Evolutionary conservation across 306 rosid genomes (phyloP), one percentile per base, ranked within the genome.

Genomic region (Dalbergia oliveri): DNA sequence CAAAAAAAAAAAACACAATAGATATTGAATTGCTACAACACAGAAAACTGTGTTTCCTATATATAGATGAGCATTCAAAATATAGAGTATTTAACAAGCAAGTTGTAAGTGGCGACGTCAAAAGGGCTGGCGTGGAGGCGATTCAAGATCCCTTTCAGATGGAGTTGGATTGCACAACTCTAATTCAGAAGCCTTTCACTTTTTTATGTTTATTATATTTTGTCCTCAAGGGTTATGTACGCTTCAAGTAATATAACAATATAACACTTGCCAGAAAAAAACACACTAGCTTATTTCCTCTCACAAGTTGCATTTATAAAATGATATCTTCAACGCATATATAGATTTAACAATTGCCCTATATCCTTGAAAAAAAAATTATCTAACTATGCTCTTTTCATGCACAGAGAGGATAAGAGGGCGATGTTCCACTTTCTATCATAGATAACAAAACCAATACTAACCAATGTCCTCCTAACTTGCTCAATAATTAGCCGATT

Each of bases 271-370:
- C 61, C 62, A 33, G 11, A 53, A 69, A 33, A 26, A 3, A 69
- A 51, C 53, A 49, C 11, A 66, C 71, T 70, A 53, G 75, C 75
- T 75, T 72, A 75, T 75, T 70, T 79, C 50, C 47, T 71, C 64
- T 66, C 53, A 33, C 84, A 71, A 86, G 51, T 82, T 82, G 89
- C 70, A 65, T 70, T 71, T 71, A 82, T 79, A 37, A 79, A 70
- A 82, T 34, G 6, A 79, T 86, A 86, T 86, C 86, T 64, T 75
- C 58, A 47, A 68, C 33, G 3, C 14, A 72, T 78, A 43, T 57
- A 39, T 39, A 31, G 3, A 60, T 34, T 21, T 44, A 47, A 39
- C 23, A 44, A 56, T 78, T 6, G 58, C 66, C 56, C 19, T 57
- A 31, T 76, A 45, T 14, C 51, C 12, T 63, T 60, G 67, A 35